Base-by-base conservation (phyloP, 305 asterid genomes). In the Ilex paraguariensis region DNA sequence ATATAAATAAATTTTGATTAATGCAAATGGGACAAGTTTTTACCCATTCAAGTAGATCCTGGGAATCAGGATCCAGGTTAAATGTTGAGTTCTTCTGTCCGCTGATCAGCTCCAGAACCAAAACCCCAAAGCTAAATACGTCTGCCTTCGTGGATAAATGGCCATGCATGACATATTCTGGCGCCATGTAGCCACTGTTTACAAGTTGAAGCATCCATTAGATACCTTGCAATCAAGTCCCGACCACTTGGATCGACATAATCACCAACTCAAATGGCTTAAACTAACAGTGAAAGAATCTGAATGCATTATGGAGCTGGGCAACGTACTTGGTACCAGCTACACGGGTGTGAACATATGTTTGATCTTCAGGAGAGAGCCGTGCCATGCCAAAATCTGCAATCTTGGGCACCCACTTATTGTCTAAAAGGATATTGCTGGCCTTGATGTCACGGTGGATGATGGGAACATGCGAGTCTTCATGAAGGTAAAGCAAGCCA, bases 331-430 rank as follows among this genome's bases (percentile, higher is more conserved):
- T 89, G 56, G 98, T 85, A 63, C 98, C 98, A 65, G 96, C 96
- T 64, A 82, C 75, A 64, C 95, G 95, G 62, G 97, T 93, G 63
- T 84, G 78, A 56, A 91, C 85, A 59, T 91, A 96, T 0, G 97
- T 88, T 73, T 81, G 78, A 64, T 91, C 90, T 82, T 87, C 97
- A 6, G 78, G 75, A 69, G 59, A 91, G 28, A 94, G 88, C 63
- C 98, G 90, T 1, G 99, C 96, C 87, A 93, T 73, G 70, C 99
- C 99, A 64, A 93, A 93, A 81, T 93, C 97, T 36, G 97, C 99
- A 74, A 93, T 93, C 79, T 94, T 94, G 31, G 99, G 91, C 55
- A 69, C 83, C 95, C 95, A 94, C 61, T 82, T 91, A 32, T 91
- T 96, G 62, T 94, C 99, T n/a, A 94, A 86, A 59, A 94, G 72